Percentiles rank a stretch among this genome's conserved stretches.
These are phyloP conservation scores for Hansenula sp. DNA, from an alignment of 1,139 yeast species.

Conservation along the genomic window DNA sequence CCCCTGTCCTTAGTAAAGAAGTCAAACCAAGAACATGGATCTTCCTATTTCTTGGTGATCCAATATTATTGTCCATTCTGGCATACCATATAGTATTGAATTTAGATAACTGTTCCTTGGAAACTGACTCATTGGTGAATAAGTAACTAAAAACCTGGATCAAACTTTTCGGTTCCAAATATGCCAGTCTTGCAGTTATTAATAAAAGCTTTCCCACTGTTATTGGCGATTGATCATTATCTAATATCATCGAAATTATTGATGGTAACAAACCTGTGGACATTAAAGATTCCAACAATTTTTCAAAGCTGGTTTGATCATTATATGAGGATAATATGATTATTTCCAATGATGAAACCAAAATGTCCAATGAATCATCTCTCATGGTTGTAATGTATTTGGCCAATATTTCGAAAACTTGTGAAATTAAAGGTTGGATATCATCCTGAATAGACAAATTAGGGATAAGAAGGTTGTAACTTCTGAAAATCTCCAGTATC, in stretches of 20 bases:
- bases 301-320: slow-evolving; percentile 14
- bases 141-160: slow-evolving; percentile 29
- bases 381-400: slow-evolving; percentile 59
- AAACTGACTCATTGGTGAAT: slow-evolving; percentile 7
- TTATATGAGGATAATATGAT: slow-evolving; percentile 23
- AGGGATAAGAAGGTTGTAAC: slow-evolving; percentile 63
- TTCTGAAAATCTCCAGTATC: slow-evolving; percentile 63
- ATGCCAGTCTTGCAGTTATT: slow-evolving; percentile 52
- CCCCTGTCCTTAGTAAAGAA: slow-evolving; percentile 36
- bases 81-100: slow-evolving; percentile 34
- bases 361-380: slow-evolving; percentile 61
- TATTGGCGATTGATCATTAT: slow-evolving; percentile 46
- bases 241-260: slow-evolving; percentile 43
- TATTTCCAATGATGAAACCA: slow-evolving; percentile 59
- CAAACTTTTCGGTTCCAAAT: slow-evolving; percentile 42
- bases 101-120: slow-evolving; percentile 22
- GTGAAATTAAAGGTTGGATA: slow-evolving; percentile 28
- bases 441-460: slow-evolving; percentile 35
- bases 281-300: slow-evolving; percentile 34
- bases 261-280: slow-evolving; percentile 45
- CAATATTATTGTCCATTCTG: slow-evolving; percentile 41
- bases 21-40: slow-evolving; percentile 58
- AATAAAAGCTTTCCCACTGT: slow-evolving; percentile 48
- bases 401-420: slow-evolving; percentile 50
- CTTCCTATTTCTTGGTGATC: slow-evolving; percentile 67